Percentiles rank a stretch among this genome's conserved stretches.
phyloP scores from a whole-genome alignment of 176 grass and related monocot species.

The Bonia amplexicaulis region DNA sequence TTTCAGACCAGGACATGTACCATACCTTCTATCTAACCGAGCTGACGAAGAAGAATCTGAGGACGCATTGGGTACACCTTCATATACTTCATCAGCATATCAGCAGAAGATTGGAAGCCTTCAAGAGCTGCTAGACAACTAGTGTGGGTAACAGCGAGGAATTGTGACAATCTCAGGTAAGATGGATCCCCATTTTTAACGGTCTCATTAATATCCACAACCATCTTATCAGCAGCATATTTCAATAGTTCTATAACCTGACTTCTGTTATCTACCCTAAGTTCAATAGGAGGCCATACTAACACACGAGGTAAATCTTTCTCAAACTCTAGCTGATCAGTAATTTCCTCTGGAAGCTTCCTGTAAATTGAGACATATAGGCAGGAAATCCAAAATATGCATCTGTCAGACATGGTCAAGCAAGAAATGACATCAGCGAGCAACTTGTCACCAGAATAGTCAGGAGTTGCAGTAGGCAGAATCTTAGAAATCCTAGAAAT shows the following conservation, averaged over 20 bases:
- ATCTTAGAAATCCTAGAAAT: conserved; percentile 61
- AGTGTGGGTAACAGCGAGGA: conserved; percentile 72
- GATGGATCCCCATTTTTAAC: conserved; percentile 48
- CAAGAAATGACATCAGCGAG: conserved; percentile 54
- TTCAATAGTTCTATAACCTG: conserved; percentile 54
- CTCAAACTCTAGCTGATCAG: conserved; percentile 51
- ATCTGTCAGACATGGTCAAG: conserved; percentile 67
- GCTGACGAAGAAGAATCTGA: conserved; percentile 64
- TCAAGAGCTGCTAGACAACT: conserved; percentile 57
- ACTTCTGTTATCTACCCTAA: conserved; percentile 42
- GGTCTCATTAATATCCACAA: conserved; percentile 53
- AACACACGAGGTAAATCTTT: conserved; percentile 53
- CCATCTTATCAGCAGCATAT: conserved; percentile 54
- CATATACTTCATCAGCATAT: conserved; percentile 77
- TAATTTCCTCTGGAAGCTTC: conserved; percentile 81
- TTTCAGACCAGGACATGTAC: conserved; percentile 36
- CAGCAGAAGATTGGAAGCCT: conserved; percentile 50
- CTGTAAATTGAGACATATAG: conserved; percentile 73
- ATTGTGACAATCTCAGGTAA: conserved; percentile 69
- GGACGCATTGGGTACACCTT: conserved; percentile 74
- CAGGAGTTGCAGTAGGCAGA: conserved; percentile 35
- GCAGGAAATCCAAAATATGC: conserved; percentile 88
- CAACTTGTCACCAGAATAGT: conserved; percentile 67
- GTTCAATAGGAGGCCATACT: conserved; percentile 60
- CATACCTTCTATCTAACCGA: conserved; percentile 41